phyloP scores from a whole-genome alignment of 176 grass and related monocot species.

The Zoysia japonica region DNA sequence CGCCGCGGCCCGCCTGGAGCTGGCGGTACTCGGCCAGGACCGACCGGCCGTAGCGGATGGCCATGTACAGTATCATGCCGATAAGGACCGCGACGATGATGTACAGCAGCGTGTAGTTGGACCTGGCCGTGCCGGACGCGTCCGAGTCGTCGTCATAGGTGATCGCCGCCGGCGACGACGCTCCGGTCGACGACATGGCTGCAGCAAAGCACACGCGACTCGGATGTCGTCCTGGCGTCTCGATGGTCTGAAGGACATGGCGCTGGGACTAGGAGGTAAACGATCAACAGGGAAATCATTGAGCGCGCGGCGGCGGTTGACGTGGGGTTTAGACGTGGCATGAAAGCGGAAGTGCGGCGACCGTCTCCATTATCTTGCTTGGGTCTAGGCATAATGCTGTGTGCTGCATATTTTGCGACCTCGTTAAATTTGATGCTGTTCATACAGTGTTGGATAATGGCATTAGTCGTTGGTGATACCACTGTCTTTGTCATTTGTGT shows the following conservation, averaged over 20 bases:
- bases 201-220: neutral
- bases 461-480: neutral
- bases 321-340: constrained; percentile 19
- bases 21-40: constrained; percentile 27
- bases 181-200: constrained; percentile 22
- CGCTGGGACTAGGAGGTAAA: neutral
- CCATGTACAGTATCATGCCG: constrained; percentile 41
- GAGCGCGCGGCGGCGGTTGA: constrained; percentile 2
- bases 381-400: neutral
- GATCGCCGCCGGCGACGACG: neutral
- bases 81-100: constrained; percentile 45
- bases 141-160: neutral
- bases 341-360: constrained; percentile 17
- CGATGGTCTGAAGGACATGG: constrained; percentile 22
- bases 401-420: neutral
- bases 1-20: constrained; percentile 8
- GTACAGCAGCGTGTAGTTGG: constrained; percentile 52
- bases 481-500: neutral
- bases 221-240: neutral
- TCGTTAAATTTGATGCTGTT: neutral
- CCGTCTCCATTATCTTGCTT: constrained; percentile 16
- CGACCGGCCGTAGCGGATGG: constrained; percentile 33
- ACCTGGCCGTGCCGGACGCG: neutral
- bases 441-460: neutral
- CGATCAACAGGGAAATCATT: constrained; percentile 35